Evolutionary conservation across 2,329 filamentous ascomycete genomes (phyloP).

Genomic region (Blastomyces emzantsi): DNA sequence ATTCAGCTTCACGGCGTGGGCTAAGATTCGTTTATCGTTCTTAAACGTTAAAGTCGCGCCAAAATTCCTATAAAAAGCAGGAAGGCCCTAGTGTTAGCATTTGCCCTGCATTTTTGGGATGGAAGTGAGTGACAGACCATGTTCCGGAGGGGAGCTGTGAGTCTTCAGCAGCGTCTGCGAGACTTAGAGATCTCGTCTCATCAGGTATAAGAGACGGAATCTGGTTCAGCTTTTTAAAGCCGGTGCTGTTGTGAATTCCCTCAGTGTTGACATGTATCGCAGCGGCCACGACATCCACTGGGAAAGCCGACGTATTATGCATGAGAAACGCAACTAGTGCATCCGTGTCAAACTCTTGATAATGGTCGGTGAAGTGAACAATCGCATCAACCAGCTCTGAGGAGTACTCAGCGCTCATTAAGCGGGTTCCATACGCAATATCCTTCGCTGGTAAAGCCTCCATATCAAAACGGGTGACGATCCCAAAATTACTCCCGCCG

Average conservation of each 20-base stretch:
- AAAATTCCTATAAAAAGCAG: neutral
- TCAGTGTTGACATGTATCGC: neutral
- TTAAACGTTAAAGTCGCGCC: neutral
- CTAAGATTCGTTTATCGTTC: neutral
- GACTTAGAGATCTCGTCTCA: neutral
- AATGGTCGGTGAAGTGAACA: slow-evolving; percentile 9
- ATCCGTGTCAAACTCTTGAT: neutral
- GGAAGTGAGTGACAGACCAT: neutral
- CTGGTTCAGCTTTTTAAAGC: neutral
- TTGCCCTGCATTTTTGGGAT: neutral
- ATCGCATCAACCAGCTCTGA: slow-evolving; percentile 1
- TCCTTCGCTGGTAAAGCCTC: neutral
- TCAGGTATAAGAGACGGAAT: neutral
- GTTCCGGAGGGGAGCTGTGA: neutral
- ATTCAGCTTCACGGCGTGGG: neutral
- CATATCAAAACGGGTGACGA: slow-evolving; percentile 26
- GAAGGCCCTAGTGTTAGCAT: neutral
- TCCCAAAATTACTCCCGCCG: slow-evolving; percentile 28
- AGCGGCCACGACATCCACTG: neutral
- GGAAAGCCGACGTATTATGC: neutral
- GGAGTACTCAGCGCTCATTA: neutral
- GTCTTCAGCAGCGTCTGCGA: neutral
- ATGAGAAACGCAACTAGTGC: neutral
- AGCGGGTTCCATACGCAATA: slow-evolving; percentile 3
- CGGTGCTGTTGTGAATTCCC: neutral